Evolutionary conservation across 768 basidiomycete species (phyloP).

Genomic region (Suillus americanus): DNA sequence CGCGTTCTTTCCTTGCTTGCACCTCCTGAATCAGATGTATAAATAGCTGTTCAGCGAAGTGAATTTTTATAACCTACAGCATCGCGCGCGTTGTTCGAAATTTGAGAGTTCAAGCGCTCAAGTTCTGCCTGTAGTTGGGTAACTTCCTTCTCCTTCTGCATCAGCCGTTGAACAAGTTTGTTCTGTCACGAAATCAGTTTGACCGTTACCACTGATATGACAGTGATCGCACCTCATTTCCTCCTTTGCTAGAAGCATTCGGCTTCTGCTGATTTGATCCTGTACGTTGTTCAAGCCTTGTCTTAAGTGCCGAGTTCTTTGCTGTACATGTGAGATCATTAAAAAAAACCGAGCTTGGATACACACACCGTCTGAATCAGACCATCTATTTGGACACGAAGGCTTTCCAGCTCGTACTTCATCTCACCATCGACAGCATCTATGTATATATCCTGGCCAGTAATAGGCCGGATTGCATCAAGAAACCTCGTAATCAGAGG

Average conservation of each 20-base stretch:
- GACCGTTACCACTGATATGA: neutral
- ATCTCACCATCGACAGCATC: slow-evolving; percentile 41
- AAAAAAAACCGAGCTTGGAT: slow-evolving; percentile 18
- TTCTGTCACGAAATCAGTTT: slow-evolving; percentile 39
- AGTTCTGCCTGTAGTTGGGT: slow-evolving; percentile 71
- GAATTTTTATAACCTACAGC: slow-evolving; percentile 43
- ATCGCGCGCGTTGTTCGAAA: slow-evolving; percentile 56
- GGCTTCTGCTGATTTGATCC: slow-evolving; percentile 26
- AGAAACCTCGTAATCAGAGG: slow-evolving; percentile 36
- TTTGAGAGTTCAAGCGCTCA: slow-evolving; percentile 57
- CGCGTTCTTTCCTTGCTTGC: slow-evolving; percentile 72
- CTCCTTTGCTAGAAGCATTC: slow-evolving; percentile 47
- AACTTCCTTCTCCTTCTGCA: slow-evolving; percentile 86
- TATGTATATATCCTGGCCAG: slow-evolving; percentile 58
- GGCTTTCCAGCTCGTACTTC: slow-evolving; percentile 59
- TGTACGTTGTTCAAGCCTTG: neutral
- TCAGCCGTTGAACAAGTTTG: slow-evolving; percentile 79
- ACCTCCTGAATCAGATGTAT: slow-evolving; percentile 53
- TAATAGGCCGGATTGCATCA: slow-evolving; percentile 59
- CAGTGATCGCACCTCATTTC: slow-evolving; percentile 50
- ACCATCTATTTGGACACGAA: slow-evolving; percentile 59
- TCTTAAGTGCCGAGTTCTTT: neutral
- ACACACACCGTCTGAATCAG: slow-evolving; percentile 61
- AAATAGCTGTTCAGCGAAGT: neutral
- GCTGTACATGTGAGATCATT: slow-evolving; percentile 18